phyloP scores from a whole-genome alignment of 805 yeast genomes.

The Schwanniomyces occidentalis region DNA sequence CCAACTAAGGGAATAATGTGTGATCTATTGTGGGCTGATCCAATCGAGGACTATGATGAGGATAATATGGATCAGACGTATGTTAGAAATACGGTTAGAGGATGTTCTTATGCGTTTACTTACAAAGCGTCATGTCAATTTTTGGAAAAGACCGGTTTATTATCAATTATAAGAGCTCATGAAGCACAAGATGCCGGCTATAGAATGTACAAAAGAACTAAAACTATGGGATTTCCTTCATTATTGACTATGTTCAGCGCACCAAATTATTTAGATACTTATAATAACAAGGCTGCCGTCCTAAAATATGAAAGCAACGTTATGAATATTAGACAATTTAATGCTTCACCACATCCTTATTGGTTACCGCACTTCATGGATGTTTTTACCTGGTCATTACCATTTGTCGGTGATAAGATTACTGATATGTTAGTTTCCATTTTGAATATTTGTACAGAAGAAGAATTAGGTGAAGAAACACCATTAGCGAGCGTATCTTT shows the following conservation, averaged over 20 bases:
- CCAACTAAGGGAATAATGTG: constrained; percentile 94
- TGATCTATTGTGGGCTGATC: constrained; percentile 95
- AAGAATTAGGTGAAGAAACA: constrained; percentile 80
- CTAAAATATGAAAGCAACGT: constrained; percentile 88
- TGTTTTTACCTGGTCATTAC: constrained; percentile 95
- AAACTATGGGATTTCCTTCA: constrained; percentile 84
- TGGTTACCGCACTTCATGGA: constrained; percentile 97
- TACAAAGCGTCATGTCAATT: constrained; percentile 81
- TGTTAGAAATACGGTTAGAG: constrained; percentile 73
- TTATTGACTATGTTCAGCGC: constrained; percentile 91
- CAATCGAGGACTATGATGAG: constrained; percentile 76
- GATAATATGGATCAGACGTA: constrained; percentile 47
- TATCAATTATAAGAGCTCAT: constrained; percentile 91
- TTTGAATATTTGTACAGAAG: constrained; percentile 91
- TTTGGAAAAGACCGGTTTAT: constrained; percentile 70
- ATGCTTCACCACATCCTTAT: constrained; percentile 91
- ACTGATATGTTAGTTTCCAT: constrained; percentile 91
- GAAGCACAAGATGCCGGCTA: constrained; percentile 98
- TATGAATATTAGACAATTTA: constrained; percentile 94
- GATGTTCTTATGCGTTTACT: constrained; percentile 89
- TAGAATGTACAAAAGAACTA: constrained; percentile 86
- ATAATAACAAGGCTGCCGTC: constrained; percentile 94
- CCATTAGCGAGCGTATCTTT: constrained; percentile 46
- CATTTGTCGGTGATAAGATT: constrained; percentile 95
- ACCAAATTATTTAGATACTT: constrained; percentile 90